Evolutionary conservation across 768 basidiomycete genomes (phyloP), one percentile per base, ranked within the genome.

Genomic region (Suillus paluster): DNA sequence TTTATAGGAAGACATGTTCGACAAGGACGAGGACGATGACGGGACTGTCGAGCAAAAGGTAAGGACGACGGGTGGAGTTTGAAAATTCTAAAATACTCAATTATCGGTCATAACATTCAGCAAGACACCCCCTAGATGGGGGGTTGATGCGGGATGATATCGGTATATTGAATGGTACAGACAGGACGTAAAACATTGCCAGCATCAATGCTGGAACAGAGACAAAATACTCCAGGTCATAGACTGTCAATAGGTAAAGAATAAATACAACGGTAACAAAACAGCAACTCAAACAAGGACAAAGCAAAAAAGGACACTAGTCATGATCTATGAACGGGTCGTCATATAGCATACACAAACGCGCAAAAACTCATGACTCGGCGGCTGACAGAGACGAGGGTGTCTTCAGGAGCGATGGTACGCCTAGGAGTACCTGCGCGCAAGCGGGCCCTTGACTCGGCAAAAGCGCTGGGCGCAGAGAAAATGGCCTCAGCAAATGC

Each of bases 401-500:
- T 19, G n/a, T 73, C 71, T 60, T 76, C 75, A 5, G 63, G 5
- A n/a, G 44, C 4, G 27, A 71, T 55, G 5, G 56, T 57, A 44
- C 73, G 69, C 56, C 66, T 68, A 7, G 73, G 60, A 19, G 73
- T 70, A 8, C 59, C 27, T 27, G 59, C 72, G 39, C 68, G 65
- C 39, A 56, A 67, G 44, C 71, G 71, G 12, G 48, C 56, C 53
- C 73, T 75, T 25, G 67, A 67, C 49, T 75, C 71, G n/a, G 71
- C 70, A 62, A 71, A 75, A 17, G 75, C 77, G 8, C 69, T 61
- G 17, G 86, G 86, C 0, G 84, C 81, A 10, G 66, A 70, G 21
- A 78, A 77, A 57, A 91, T 83, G 0, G 85, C 86, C 71, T 91
- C 89, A 1, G 88, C 84, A 65, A 89, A 87, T 3, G 89, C 85